Percentiles rank a stretch among this genome's conserved stretches.
phyloP scores from a whole-genome alignment of 2,329 filamentous ascomycete genomes.

The Aspergillus ruber region DNA sequence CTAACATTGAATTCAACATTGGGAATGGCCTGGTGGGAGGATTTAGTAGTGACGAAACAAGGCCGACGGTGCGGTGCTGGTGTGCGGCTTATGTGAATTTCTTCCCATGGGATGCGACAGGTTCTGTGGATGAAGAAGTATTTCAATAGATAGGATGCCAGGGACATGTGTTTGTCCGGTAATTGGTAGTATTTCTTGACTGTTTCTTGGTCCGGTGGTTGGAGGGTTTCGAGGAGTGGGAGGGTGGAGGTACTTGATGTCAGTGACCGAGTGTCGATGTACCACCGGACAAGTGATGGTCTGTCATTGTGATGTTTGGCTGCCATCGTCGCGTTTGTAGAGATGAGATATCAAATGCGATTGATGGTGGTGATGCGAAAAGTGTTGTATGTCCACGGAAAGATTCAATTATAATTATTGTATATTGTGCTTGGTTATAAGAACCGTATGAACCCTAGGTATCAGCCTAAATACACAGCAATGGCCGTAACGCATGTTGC shows the following conservation, averaged over 20 bases:
- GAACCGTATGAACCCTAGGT: not conserved
- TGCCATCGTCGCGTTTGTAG: not conserved
- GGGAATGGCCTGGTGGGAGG: conserved; percentile 10
- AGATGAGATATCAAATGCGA: not conserved
- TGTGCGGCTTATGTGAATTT: conserved; percentile 50
- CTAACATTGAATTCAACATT: conserved; percentile 58
- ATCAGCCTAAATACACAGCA: not conserved
- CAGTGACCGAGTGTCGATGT: conserved; percentile 37
- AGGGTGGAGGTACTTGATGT: conserved; percentile 24
- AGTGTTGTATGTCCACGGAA: not conserved
- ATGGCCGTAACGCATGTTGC: not conserved
- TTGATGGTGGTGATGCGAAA: not conserved
- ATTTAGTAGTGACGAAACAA: conserved; percentile 43
- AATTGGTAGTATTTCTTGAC: conserved; percentile 47
- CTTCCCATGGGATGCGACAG: conserved; percentile 51
- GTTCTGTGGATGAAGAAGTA: conserved; percentile 52
- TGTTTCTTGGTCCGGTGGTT: conserved; percentile 44
- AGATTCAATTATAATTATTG: not conserved
- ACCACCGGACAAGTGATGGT: conserved; percentile 33
- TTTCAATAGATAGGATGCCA: conserved; percentile 57
- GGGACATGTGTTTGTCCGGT: conserved; percentile 54
- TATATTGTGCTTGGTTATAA: not conserved
- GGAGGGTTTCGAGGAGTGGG: conserved; percentile 36
- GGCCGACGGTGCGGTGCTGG: conserved; percentile 44
- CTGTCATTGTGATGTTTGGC: not conserved